A percentile compares a stretch with the other conserved stretches of the same genome.
phyloP scores from a whole-genome alignment of 768 basidiomycete genomes.

The Termitomyces sp. region DNA sequence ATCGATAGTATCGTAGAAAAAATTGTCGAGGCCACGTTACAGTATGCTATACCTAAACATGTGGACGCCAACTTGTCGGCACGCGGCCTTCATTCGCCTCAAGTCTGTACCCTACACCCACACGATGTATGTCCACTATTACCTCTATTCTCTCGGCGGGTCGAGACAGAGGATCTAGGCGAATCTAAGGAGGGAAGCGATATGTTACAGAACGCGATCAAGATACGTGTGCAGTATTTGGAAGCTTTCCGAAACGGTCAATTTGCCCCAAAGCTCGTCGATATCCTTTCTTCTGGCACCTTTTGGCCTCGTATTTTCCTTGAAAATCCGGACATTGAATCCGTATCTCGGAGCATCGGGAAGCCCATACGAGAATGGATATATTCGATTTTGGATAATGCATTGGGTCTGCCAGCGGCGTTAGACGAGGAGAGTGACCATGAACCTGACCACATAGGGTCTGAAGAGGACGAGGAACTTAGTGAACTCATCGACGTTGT shows the following conservation, averaged over 20 bases:
- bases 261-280: conserved; percentile 54
- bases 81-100: conserved; percentile 44
- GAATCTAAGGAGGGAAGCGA: conserved; percentile 14
- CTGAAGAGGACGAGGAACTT: conserved; percentile 34
- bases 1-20: conserved; percentile 61
- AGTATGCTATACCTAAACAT: conserved; percentile 70
- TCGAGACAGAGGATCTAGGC: conserved; percentile 28
- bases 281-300: conserved; percentile 58
- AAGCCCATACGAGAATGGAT: conserved; percentile 61
- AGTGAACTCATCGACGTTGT: conserved; percentile 65
- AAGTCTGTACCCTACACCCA: conserved; percentile 61
- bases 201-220: conserved; percentile 22
- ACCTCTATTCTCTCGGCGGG: conserved; percentile 46
- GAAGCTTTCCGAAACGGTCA: conserved; percentile 59
- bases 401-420: conserved; percentile 51
- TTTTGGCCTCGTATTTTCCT: conserved; percentile 74
- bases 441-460: conserved; percentile 7
- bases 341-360: conserved; percentile 59
- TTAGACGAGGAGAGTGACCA: conserved; percentile 12
- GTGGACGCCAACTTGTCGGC: conserved; percentile 34
- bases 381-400: conserved; percentile 66
- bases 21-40: conserved; percentile 70
- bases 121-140: conserved; percentile 53
- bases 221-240: conserved; percentile 50
- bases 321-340: conserved; percentile 74